Conservation (phyloP, 352 stramenopile genomes). For the Nothophytophthora sp. region DNA sequence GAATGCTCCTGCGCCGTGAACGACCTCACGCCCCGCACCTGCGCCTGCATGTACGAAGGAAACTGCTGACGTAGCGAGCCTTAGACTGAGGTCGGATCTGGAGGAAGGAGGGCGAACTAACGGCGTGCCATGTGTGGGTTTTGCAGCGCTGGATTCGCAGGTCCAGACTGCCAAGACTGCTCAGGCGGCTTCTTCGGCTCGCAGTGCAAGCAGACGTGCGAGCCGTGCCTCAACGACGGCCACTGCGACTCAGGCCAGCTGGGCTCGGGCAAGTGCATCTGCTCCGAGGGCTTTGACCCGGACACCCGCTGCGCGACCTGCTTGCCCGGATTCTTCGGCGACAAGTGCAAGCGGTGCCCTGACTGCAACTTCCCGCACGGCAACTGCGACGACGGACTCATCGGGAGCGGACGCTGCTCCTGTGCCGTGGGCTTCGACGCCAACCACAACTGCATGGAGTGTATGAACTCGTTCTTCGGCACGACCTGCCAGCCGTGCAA, state of each 20-base stretch:
- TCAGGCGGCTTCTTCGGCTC: constrained; percentile 56
- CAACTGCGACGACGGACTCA: constrained; percentile 83
- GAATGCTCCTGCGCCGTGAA: constrained; percentile 70
- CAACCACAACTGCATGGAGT: constrained; percentile 77
- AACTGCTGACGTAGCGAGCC: too few species aligned
- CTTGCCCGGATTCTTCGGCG: constrained; percentile 73
- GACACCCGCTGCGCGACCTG: constrained; percentile 75
- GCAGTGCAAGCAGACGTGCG: constrained; percentile 54
- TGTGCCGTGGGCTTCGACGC: constrained; percentile 84
- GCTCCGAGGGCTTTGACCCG: constrained; percentile 73
- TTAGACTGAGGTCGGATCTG: too few species aligned
- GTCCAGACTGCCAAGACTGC: constrained; percentile 75
- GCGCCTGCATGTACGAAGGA: constrained; percentile 64
- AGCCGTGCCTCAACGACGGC: constrained; percentile 76
- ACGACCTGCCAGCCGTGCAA: constrained; percentile 70
- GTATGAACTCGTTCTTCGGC: constrained; percentile 84
- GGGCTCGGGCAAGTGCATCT: constrained; percentile 72
- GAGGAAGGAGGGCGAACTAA: too few species aligned
- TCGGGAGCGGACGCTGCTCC: constrained; percentile 79
- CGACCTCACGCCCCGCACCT: constrained; percentile 57
- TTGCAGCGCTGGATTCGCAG: constrained; percentile 50
- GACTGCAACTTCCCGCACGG: constrained; percentile 86
- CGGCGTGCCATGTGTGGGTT: not conserved
- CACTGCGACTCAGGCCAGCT: constrained; percentile 63
- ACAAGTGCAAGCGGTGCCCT: constrained; percentile 69